A percentile compares a stretch with the other conserved stretches of the same genome.
phyloP scores from a whole-genome alignment of 352 stramenopile species.

The Phytophthora fragariaefolia region DNA sequence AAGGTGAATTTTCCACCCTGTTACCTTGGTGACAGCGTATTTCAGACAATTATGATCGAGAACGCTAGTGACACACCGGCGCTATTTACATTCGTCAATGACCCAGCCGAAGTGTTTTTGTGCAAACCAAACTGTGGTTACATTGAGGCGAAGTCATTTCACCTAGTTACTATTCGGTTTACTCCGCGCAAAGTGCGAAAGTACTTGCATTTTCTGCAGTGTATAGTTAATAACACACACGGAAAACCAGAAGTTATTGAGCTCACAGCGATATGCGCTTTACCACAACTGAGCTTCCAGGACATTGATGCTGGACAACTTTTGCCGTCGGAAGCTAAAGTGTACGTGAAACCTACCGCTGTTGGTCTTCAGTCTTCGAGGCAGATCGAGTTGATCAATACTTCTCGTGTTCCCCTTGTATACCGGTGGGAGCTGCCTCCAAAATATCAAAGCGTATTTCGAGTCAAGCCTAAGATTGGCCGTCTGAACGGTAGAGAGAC shows the following conservation, averaged over 20 bases:
- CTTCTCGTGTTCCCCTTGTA: conserved; percentile 86
- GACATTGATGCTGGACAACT: conserved; percentile 28
- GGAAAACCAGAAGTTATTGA: conserved; percentile 61
- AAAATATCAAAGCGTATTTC: conserved; percentile 66
- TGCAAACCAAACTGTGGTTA: conserved; percentile 78
- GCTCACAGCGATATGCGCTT: conserved; percentile 58
- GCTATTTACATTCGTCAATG: conserved; percentile 82
- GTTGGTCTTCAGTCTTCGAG: conserved; percentile 72
- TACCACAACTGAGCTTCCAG: conserved; percentile 60
- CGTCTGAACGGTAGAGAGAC: conserved; percentile 87
- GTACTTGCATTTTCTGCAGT: conserved; percentile 69
- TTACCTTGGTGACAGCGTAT: conserved; percentile 89
- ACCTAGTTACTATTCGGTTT: conserved; percentile 86
- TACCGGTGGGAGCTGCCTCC: conserved; percentile 80
- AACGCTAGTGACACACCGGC: conserved; percentile 92
- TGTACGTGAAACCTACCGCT: conserved; percentile 89
- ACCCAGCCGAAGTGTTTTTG: conserved; percentile 64
- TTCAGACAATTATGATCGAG: conserved; percentile 87
- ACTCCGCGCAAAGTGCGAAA: conserved; percentile 48
- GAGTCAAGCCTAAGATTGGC: conserved; percentile 70
- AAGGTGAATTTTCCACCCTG: conserved; percentile 88
- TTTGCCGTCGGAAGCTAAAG: conserved; percentile 35
- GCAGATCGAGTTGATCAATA: conserved; percentile 72
- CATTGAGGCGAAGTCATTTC: conserved; percentile 79
- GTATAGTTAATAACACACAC: conserved; percentile 74